These are phyloP conservation scores for Porcisia hertigi DNA, from an alignment of 208 protist species.

Conservation along the genomic window DNA sequence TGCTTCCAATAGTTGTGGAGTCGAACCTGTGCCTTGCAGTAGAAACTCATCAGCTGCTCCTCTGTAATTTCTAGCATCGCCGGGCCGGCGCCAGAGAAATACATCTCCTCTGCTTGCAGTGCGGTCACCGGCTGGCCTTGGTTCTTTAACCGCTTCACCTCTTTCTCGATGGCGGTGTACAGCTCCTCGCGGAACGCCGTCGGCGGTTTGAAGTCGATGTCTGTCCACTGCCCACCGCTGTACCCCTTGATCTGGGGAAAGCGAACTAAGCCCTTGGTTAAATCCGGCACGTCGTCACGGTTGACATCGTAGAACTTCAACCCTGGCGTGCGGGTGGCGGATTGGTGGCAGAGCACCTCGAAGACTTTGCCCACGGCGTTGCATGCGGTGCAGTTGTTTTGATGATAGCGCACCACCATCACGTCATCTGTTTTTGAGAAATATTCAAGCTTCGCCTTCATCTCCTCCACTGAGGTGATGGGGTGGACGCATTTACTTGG, in stretches of 20 bases:
- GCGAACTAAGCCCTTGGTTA: conserved; percentile 71
- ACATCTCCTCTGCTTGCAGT: conserved; percentile 89
- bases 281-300: conserved; percentile 60
- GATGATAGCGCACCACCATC: conserved; percentile 85
- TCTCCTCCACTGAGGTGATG: conserved; percentile 66
- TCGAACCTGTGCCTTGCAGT: conserved; percentile 72
- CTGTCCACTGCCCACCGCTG: conserved; percentile 79
- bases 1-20: conserved; percentile 91
- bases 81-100: conserved; percentile 74
- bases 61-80: conserved; percentile 79
- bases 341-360: conserved; percentile 80
- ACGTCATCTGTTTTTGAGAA: conserved; percentile 75
- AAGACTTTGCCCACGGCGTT: conserved; percentile 84
- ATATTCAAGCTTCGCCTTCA: conserved; percentile 78
- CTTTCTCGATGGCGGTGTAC: conserved; percentile 61
- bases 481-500: conserved; percentile 66
- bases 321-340: conserved; percentile 41
- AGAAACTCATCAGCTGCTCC: conserved; percentile 70
- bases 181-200: conserved; percentile 69
- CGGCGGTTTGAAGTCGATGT: conserved; percentile 87
- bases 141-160: conserved; percentile 57
- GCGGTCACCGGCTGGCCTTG: conserved; percentile 66
- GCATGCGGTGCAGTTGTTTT: conserved; percentile 82
- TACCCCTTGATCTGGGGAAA: conserved; percentile 87
- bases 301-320: conserved; percentile 83